Conservation (phyloP, 169 alveolate species). For the Plasmodium chabaudi region DNA sequence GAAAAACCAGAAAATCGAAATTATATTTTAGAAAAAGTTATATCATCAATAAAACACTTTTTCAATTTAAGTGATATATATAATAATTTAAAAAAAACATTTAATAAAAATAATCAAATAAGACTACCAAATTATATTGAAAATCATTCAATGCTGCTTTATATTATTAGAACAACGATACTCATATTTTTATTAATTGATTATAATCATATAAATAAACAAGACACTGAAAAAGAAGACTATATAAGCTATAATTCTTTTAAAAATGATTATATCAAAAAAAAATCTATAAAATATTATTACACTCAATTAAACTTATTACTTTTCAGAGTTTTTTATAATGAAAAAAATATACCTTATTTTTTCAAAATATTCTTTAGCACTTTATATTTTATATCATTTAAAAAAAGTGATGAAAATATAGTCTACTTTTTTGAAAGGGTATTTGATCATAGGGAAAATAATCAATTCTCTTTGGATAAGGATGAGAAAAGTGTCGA, state of each 20-base stretch:
- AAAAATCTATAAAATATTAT: slow-evolving; percentile 43
- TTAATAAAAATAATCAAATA: slow-evolving; percentile 31
- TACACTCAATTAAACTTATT: slow-evolving; percentile 70
- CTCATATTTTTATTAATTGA: slow-evolving; percentile 61
- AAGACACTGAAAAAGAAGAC: slow-evolving; percentile 10
- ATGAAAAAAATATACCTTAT: slow-evolving; percentile 62
- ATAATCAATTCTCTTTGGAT: background rate
- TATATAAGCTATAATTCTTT: slow-evolving; percentile 27
- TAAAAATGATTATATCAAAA: slow-evolving; percentile 41
- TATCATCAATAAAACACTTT: slow-evolving; percentile 36
- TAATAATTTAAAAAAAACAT: slow-evolving; percentile 30
- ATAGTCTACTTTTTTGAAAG: slow-evolving; percentile 43
- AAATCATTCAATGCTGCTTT: slow-evolving; percentile 49
- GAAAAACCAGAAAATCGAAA: slow-evolving; percentile 47
- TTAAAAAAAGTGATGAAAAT: slow-evolving; percentile 36
- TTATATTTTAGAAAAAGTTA: slow-evolving; percentile 47
- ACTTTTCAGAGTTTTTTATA: slow-evolving; percentile 50
- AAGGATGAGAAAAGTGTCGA: background rate
- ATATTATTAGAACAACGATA: slow-evolving; percentile 53
- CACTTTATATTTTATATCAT: slow-evolving; percentile 62
- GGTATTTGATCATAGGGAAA: slow-evolving; percentile 20
- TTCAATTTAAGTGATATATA: slow-evolving; percentile 27
- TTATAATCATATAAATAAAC: slow-evolving; percentile 26
- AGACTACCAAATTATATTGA: slow-evolving; percentile 27
- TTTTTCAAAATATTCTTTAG: slow-evolving; percentile 71